phyloP scores from a whole-genome alignment of 108 stramenopile genomes.

The Skeletonema potamos region DNA sequence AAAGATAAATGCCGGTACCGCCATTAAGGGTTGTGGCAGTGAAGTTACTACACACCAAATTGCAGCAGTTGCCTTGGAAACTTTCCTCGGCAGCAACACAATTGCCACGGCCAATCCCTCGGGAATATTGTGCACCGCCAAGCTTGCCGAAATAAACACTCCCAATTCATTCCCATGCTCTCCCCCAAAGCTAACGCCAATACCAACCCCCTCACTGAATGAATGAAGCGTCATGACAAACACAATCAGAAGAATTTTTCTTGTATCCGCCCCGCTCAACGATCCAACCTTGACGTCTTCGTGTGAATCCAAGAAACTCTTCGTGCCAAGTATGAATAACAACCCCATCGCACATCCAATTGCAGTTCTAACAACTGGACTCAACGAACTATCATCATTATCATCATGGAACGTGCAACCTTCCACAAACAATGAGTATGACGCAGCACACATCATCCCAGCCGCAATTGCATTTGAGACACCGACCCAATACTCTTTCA shows the following conservation, averaged over 20 bases:
- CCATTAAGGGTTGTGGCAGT: conserved; percentile 98
- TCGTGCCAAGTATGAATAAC: conserved; percentile 81
- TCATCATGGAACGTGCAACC: conserved; percentile 78
- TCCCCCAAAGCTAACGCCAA: conserved; percentile 94
- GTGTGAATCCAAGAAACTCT: conserved; percentile 78
- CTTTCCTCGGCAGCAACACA: conserved; percentile 88
- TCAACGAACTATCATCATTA: conserved; percentile 52
- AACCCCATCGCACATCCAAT: conserved; percentile 77
- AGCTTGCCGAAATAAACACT: conserved; percentile 91
- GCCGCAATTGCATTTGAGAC: conserved; percentile 94
- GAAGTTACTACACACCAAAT: conserved; percentile 94
- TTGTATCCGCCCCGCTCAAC: conserved; percentile 86
- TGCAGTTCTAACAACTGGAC: conserved; percentile 57
- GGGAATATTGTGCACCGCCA: conserved; percentile 98
- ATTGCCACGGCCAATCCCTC: conserved; percentile 98
- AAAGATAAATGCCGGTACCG: conserved; percentile 96
- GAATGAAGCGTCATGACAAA: conserved; percentile 98
- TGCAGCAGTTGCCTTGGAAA: conserved; percentile 83
- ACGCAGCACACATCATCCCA: conserved; percentile 98
- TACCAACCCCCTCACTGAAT: conserved; percentile 97
- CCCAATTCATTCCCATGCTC: conserved; percentile 87
- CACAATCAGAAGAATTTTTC: conserved; percentile 90
- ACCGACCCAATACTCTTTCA: conserved; percentile 81
- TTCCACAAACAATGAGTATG: conserved; percentile 85
- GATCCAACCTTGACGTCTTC: conserved; percentile 91